phyloP scores from a whole-genome alignment of 2,329 filamentous ascomycete genomes.

The Thielaviopsis cerberus region DNA sequence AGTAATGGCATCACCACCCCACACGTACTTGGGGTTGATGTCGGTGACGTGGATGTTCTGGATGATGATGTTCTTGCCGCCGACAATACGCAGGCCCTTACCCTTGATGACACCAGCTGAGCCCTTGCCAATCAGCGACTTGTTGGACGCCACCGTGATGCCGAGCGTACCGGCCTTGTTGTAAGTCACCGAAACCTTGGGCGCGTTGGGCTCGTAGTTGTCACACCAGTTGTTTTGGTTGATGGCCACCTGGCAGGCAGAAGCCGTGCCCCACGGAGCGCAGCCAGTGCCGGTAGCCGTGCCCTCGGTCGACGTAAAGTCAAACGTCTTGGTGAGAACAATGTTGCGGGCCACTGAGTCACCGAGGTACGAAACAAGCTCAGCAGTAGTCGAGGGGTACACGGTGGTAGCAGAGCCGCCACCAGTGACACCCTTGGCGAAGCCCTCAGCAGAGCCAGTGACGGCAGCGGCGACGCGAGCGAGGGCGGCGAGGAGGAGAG shows the following conservation, averaged over 20 bases:
- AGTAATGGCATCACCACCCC: slow-evolving; percentile 41
- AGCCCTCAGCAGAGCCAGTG: slow-evolving; percentile 23
- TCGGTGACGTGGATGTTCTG: slow-evolving; percentile 38
- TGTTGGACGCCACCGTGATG: slow-evolving; percentile 37
- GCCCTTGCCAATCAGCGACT: slow-evolving; percentile 36
- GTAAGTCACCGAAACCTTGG: slow-evolving; percentile 26
- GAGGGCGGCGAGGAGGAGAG: too few relatives aligned
- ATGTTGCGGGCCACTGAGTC: slow-evolving; percentile 36
- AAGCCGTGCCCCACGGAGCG: slow-evolving; percentile 32
- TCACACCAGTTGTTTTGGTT: too few relatives aligned
- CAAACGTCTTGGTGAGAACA: slow-evolving; percentile 35
- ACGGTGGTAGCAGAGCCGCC: slow-evolving; percentile 36
- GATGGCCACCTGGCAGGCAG: slow-evolving; percentile 39
- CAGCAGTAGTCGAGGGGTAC: slow-evolving; percentile 31
- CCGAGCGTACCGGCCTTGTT: slow-evolving; percentile 33
- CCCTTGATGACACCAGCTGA: slow-evolving; percentile 35
- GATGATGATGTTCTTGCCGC: slow-evolving; percentile 33
- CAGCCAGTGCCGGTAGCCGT: slow-evolving; percentile 34
- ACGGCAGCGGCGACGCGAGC: slow-evolving; percentile 16
- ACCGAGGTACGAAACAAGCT: slow-evolving; percentile 41
- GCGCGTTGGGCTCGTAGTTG: slow-evolving; percentile 35
- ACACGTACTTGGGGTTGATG: slow-evolving; percentile 38
- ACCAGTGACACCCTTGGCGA: slow-evolving; percentile 36
- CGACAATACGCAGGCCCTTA: slow-evolving; percentile 33
- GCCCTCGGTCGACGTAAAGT: slow-evolving; percentile 38